Conservation (phyloP, 805 yeast genomes). For the Huiozyma naganishii region DNA sequence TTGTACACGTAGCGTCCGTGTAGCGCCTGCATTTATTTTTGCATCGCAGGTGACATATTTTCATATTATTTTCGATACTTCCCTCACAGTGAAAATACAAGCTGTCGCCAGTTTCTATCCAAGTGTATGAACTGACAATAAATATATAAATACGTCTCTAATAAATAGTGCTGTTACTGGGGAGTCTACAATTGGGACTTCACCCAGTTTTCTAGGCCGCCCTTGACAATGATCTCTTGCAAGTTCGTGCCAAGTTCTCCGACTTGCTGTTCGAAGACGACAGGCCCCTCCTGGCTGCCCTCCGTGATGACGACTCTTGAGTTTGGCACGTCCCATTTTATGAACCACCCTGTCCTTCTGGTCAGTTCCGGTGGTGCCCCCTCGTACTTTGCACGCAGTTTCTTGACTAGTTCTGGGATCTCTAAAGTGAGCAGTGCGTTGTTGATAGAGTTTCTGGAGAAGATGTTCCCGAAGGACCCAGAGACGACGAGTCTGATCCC, state of each 20-base stretch:
- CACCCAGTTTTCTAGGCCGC: conserved; percentile 99
- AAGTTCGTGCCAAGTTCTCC: conserved; percentile 92
- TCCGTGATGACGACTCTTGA: conserved; percentile 75
- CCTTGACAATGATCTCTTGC: conserved; percentile 93
- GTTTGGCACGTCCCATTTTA: conserved; percentile 85
- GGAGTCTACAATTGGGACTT: conserved; percentile 44
- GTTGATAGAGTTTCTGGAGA: conserved; percentile 90
- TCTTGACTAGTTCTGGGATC: conserved; percentile 74
- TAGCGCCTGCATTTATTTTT: too few relatives aligned
- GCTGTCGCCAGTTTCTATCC: too few relatives aligned
- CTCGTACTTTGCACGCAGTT: conserved; percentile 59
- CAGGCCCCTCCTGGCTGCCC: conserved; percentile 35
- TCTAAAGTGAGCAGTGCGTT: conserved; percentile 91
- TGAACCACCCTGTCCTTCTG: conserved; percentile 87
- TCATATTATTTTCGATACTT: too few relatives aligned
- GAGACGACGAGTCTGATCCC: conserved; percentile 89
- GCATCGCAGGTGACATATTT: too few relatives aligned
- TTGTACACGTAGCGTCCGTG: background rate
- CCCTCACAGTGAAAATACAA: too few relatives aligned
- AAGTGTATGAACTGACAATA: background rate
- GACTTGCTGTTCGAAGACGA: conserved; percentile 72
- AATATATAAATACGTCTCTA: conserved; percentile 1
- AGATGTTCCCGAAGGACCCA: conserved; percentile 95
- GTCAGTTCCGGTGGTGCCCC: conserved; percentile 60
- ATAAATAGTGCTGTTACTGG: background rate